Base-by-base conservation (phyloP, 192 early-diverging fungal species). In the Linnemannia exigua region DNA sequence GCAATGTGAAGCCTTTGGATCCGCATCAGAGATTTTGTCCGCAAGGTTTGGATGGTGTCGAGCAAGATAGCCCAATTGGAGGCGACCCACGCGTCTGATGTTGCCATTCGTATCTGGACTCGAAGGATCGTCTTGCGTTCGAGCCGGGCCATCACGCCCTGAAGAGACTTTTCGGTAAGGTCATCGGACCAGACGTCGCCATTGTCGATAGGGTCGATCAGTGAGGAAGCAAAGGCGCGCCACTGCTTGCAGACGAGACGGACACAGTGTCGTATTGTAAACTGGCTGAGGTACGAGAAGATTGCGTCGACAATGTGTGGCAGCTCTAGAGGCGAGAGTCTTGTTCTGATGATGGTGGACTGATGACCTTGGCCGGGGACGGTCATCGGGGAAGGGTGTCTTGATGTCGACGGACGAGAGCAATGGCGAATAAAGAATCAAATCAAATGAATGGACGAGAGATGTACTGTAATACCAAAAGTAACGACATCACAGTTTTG, bases 251-350 rank as follows among this genome's bases (percentile, higher is more conserved):
- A 76, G 37, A 76, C 75, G 44, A 76, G 75, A 4, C 61, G 54
- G 31, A 67, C 75, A 67, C 54, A 46, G 28, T 15, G n/a, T 36
- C 75, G 37, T 7, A 76, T 61, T 11, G 63, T 33, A 31, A n/a
- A 67, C 54, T 76, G 75, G 19, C 54, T 67, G 15, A 76, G 75
- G 61, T 76, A 46, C 3, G 75, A 63, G 66, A 76, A 76, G 75
- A 76, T 76, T 61, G 14, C 11, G n/a, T 76, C 75, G 35, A 76
- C n/a, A 25, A 76, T 67, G 25, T 76, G 61, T n/a, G 37, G 70
- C 41, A 46, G 46, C n/a, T 63, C 58, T 12, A 63, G 58, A 11
- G 58, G 58, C 58, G 58, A 63, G 58, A 63, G 58, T 31, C 58
- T n/a, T 28, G 58, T 63, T 25, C 58, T 63, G 58, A 63, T 63